A percentile compares a stretch with the other conserved stretches of the same genome.
Conservation (phyloP, 1,139 yeast genomes). For the Martiniozyma asiatica region DNA sequence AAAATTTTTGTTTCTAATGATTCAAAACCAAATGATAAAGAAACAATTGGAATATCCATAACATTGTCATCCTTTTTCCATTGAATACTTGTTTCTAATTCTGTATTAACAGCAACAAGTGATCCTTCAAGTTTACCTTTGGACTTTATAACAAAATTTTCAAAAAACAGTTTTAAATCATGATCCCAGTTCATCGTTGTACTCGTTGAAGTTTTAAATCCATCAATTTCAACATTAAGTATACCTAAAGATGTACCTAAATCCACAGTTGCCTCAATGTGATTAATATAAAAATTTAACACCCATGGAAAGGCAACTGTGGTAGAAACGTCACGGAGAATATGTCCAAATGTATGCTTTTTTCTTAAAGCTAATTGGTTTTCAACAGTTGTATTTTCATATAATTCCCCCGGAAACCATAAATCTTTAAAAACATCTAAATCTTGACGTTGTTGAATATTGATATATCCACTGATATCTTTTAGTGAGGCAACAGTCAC, state of each 20-base stretch:
- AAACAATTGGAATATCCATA: conserved; percentile 55
- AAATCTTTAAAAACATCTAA: conserved; percentile 71
- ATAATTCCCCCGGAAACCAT: conserved; percentile 47
- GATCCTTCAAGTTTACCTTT: conserved; percentile 74
- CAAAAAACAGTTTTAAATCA: conserved; percentile 49
- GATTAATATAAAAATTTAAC: conserved; percentile 43
- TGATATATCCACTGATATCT: conserved; percentile 51
- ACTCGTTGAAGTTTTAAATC: conserved; percentile 58
- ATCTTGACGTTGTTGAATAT: conserved; percentile 80
- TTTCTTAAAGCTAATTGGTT: conserved; percentile 4
- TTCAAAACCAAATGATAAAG: conserved; percentile 46
- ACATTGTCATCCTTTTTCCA: conserved; percentile 45
- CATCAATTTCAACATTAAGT: conserved; percentile 39
- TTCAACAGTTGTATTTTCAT: conserved; percentile 9
- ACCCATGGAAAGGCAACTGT: conserved; percentile 70
- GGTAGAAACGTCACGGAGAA: conserved; percentile 49
- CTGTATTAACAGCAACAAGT: conserved; percentile 36
- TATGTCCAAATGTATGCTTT: conserved; percentile 34
- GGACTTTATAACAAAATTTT: conserved; percentile 39
- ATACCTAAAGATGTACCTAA: conserved; percentile 79
- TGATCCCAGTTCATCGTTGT: conserved; percentile 68
- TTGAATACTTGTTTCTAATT: conserved; percentile 52
- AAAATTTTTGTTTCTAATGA: conserved; percentile 49
- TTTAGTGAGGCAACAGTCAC: conserved; percentile 43
- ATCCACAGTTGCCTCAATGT: conserved; percentile 49